Conservation (phyloP, 345 rosid genomes). For the Geranium brycei region DNA sequence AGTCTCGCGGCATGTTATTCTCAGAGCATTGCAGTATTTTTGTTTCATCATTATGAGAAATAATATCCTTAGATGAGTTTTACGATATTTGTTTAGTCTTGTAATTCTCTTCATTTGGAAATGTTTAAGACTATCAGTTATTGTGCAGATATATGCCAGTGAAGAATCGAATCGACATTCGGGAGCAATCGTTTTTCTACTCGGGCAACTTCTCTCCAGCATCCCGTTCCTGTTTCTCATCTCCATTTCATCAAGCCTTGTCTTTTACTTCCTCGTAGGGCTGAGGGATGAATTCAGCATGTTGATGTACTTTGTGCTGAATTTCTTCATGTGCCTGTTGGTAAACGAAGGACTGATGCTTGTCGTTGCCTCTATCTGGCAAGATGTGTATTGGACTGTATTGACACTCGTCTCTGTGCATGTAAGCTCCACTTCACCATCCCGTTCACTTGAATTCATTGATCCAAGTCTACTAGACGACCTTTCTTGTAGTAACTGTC, state of each 20-base stretch:
- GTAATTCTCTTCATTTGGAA: too few relatives aligned
- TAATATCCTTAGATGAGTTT: too few relatives aligned
- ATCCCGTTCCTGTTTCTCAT: slow-evolving; percentile 90
- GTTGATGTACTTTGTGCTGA: slow-evolving; percentile 96
- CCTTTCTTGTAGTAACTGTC: slow-evolving; percentile 8
- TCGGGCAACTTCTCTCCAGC: slow-evolving; percentile 91
- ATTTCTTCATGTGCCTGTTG: slow-evolving; percentile 78
- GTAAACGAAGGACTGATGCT: slow-evolving; percentile 90
- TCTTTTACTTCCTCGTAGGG: slow-evolving; percentile 86
- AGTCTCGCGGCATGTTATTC: too few relatives aligned
- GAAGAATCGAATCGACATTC: slow-evolving; percentile 93
- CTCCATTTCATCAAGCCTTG: slow-evolving; percentile 93
- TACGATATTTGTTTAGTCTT: too few relatives aligned
- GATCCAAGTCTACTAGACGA: neutral
- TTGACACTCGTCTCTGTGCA: slow-evolving; percentile 48
- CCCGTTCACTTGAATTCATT: too few relatives aligned
- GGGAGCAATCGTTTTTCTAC: slow-evolving; percentile 71
- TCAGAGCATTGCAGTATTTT: too few relatives aligned
- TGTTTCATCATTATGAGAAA: too few relatives aligned
- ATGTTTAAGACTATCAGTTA: neutral
- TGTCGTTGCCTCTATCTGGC: slow-evolving; percentile 52
- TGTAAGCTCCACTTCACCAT: slow-evolving; percentile 35
- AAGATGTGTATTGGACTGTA: slow-evolving; percentile 64
- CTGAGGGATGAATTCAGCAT: slow-evolving; percentile 77
- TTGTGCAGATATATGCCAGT: slow-evolving; percentile 55